phyloP scores from a whole-genome alignment of 2,329 filamentous ascomycete species.

The Fusarium compactum region DNA sequence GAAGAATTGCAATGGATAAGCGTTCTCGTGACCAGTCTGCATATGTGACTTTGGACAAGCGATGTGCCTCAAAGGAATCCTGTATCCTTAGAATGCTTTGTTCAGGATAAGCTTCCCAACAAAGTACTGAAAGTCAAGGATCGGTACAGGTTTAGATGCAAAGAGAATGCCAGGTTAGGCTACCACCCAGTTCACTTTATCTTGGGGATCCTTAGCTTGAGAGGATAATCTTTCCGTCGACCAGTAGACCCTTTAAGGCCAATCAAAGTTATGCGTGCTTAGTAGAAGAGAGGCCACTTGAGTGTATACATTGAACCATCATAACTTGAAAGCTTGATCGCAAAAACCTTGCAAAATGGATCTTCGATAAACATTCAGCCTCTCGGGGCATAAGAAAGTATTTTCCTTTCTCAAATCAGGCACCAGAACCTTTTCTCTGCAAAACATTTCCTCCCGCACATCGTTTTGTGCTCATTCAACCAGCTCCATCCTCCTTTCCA shows the following conservation, averaged over 20 bases:
- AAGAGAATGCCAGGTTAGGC: neutral
- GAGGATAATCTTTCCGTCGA: neutral
- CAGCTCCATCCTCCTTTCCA: no score
- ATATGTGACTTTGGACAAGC: neutral
- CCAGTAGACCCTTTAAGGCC: rapidly evolving
- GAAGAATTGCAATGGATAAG: neutral
- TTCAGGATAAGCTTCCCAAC: neutral
- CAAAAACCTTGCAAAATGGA: no score
- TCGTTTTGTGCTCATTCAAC: neutral
- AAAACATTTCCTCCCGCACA: neutral
- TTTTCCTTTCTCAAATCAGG: neutral
- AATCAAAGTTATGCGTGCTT: neutral
- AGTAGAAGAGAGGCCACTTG: neutral
- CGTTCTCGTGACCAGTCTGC: no score
- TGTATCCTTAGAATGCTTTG: neutral
- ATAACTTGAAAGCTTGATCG: no score
- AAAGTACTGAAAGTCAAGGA: neutral
- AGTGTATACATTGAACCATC: no score
- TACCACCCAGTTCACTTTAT: rapidly evolving
- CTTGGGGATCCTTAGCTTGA: neutral
- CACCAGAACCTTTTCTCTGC: neutral
- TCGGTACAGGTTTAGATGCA: rapidly evolving
- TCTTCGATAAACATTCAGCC: no score
- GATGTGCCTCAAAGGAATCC: neutral
- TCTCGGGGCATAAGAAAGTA: no score